Evolutionary conservation across 352 stramenopile genomes (phyloP).

Genomic region (Pythium rhizo-oryzae): DNA sequence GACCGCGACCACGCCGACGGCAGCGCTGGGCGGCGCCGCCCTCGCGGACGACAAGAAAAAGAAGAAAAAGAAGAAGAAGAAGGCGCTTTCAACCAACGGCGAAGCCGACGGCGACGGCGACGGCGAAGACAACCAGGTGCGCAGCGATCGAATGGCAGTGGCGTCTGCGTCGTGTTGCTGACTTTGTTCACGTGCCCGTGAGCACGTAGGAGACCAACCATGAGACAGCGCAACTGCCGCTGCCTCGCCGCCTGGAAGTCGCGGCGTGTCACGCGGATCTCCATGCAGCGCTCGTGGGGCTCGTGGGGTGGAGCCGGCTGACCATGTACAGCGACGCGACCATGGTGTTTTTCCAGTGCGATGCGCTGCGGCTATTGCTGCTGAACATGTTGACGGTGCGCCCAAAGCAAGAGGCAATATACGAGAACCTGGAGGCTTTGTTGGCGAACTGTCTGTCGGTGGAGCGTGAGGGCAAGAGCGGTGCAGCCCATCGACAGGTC

Average conservation of each 20-base stretch:
- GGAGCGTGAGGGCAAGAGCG: constrained; percentile 36
- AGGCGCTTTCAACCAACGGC: constrained; percentile 6
- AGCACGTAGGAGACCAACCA: not conserved
- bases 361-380: constrained; percentile 63
- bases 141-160: not conserved
- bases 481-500: constrained; percentile 39
- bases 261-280: constrained; percentile 66
- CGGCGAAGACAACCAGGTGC: constrained; percentile 6
- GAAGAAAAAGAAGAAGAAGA: constrained; percentile 30
- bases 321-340: constrained; percentile 69
- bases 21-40: not conserved
- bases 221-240: constrained; percentile 50
- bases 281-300: constrained; percentile 70
- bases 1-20: not conserved
- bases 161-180: not conserved
- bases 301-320: constrained; percentile 74
- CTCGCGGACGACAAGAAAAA: constrained; percentile 32
- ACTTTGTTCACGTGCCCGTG: not conserved
- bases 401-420: constrained; percentile 39
- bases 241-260: constrained; percentile 62
- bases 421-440: constrained; percentile 58
- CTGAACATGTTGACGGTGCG: constrained; percentile 58
- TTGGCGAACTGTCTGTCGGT: constrained; percentile 65
- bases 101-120: not conserved
- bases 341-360: constrained; percentile 68